phyloP scores from a whole-genome alignment of 768 basidiomycete species.

The Hortiboletus flavorubellus region DNA sequence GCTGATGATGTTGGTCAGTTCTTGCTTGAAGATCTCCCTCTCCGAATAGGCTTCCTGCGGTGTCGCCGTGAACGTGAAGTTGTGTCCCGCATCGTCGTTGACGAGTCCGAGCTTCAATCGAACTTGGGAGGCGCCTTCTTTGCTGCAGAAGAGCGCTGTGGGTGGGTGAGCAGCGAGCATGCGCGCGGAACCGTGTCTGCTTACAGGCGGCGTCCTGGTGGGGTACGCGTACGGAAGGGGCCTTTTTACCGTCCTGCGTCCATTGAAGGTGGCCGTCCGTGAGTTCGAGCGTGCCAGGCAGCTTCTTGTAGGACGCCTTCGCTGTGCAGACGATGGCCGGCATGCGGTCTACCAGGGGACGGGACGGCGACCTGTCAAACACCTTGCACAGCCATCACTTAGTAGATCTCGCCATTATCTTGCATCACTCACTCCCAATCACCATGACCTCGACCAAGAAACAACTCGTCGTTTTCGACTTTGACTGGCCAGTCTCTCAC shows the following conservation, averaged over 20 bases:
- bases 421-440: neutral
- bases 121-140: constrained; percentile 77
- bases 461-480: constrained; percentile 34
- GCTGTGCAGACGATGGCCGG: constrained; percentile 68
- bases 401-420: no score
- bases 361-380: no score
- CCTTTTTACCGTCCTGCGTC: constrained; percentile 69
- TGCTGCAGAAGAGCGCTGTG: constrained; percentile 80
- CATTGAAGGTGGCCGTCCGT: constrained; percentile 72
- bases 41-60: constrained; percentile 64
- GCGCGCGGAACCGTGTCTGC: constrained; percentile 26
- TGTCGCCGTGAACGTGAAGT: constrained; percentile 71
- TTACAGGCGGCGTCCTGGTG: constrained; percentile 61
- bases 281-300: constrained; percentile 69
- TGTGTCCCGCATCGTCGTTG: constrained; percentile 70
- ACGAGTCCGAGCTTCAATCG: constrained; percentile 70
- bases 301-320: constrained; percentile 83
- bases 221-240: constrained; percentile 60
- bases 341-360: constrained; percentile 35
- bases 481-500: constrained; percentile 72
- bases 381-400: no score
- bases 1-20: constrained; percentile 73
- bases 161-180: neutral
- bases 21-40: constrained; percentile 79
- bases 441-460: constrained; percentile 25